Percentiles rank a stretch among this genome's conserved stretches.
Evolutionary conservation across 2,329 filamentous ascomycete species (phyloP).

Genomic region (Leptosphaerulina australis): DNA sequence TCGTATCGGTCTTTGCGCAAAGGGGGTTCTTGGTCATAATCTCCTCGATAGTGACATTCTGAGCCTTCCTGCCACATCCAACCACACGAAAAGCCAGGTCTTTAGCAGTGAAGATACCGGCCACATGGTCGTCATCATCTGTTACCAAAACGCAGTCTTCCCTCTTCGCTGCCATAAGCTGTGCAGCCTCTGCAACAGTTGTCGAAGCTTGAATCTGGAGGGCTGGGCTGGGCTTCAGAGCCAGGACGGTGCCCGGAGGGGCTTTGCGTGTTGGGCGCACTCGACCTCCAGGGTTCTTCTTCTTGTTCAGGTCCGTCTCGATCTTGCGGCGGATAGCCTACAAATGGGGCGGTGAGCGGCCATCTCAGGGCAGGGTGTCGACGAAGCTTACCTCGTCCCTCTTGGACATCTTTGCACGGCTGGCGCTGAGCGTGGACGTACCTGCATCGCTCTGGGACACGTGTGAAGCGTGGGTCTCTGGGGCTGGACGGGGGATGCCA

Average conservation of each 20-base stretch:
- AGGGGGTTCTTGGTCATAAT: constrained; percentile 99
- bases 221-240: constrained; percentile 91
- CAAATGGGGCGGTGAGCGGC: constrained; percentile 12
- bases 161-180: constrained; percentile 98
- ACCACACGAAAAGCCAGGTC: constrained; percentile 97
- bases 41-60: constrained; percentile 89
- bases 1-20: constrained; percentile 95
- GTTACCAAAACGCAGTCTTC: constrained; percentile 98
- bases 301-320: constrained; percentile 97
- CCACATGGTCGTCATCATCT: constrained; percentile 96
- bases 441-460: constrained; percentile 63
- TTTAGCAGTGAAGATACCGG: constrained; percentile 98
- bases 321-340: constrained; percentile 97
- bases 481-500: constrained; percentile 73
- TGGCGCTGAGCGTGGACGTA: constrained; percentile 80
- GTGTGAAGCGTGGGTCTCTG: constrained; percentile 60
- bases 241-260: constrained; percentile 92
- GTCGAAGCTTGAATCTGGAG: constrained; percentile 96
- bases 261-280: constrained; percentile 89
- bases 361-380: not conserved
- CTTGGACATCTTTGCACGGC: constrained; percentile 94
- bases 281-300: constrained; percentile 80
- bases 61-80: constrained; percentile 85
- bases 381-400: constrained; percentile 84
- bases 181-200: constrained; percentile 92